phyloP scores from a whole-genome alignment of 2,329 filamentous ascomycete genomes.

The Monilinia aucupariae region DNA sequence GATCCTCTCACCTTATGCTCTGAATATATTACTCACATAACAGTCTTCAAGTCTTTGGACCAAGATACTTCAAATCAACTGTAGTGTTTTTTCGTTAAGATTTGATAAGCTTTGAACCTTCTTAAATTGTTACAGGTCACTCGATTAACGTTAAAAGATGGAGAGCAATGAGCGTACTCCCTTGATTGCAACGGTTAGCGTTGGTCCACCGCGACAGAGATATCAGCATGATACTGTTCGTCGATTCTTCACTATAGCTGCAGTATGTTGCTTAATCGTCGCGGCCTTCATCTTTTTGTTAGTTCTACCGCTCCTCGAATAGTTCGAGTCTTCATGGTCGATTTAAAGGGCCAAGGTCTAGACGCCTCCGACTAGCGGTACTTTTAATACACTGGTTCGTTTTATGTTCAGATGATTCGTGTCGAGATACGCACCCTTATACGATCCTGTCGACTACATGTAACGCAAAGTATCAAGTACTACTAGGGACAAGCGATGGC shows the following conservation, averaged over 20 bases:
- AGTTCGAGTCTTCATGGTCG: background rate
- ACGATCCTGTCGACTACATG: no score
- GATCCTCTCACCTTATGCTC: background rate
- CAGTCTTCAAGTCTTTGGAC: background rate
- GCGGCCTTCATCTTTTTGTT: conserved; percentile 41
- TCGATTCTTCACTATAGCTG: conserved; percentile 59
- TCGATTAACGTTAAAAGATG: background rate
- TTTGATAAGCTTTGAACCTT: background rate
- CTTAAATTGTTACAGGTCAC: background rate
- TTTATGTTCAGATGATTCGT: no score
- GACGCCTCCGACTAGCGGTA: background rate
- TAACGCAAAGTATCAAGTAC: no score
- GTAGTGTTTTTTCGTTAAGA: background rate
- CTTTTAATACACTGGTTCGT: background rate
- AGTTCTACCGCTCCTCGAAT: conserved; percentile 40
- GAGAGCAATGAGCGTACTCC: conserved; percentile 50
- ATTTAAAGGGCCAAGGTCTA: background rate
- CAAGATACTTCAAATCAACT: background rate
- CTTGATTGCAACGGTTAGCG: conserved; percentile 57
- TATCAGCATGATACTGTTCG: conserved; percentile 57
- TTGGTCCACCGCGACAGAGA: conserved; percentile 48
- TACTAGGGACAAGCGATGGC: no score
- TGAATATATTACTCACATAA: background rate
- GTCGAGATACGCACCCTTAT: no score
- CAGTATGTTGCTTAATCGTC: conserved; percentile 48